Percentiles rank a stretch among this genome's conserved stretches.
Conservation (phyloP, 345 rosid genomes). For the Raphanus raphanistrum region DNA sequence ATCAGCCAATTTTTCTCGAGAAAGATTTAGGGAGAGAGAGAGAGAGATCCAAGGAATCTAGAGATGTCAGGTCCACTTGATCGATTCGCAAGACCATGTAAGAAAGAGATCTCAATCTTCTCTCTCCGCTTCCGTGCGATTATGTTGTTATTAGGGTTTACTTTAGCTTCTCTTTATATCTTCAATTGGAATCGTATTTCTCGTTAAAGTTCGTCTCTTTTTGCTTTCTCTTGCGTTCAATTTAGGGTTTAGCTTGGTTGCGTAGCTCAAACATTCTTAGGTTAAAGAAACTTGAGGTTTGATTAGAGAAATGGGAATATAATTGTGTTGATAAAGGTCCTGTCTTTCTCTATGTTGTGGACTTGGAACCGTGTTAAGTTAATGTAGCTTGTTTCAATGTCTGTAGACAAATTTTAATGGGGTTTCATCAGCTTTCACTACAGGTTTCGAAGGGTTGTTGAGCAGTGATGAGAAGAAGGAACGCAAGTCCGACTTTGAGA, state of each 20-base stretch:
- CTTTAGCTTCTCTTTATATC: not conserved
- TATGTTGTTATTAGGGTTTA: slow-evolving; percentile 35
- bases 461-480: slow-evolving; percentile 95
- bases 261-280: too few species aligned
- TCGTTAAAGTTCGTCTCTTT: not conserved
- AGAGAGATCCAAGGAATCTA: not conserved
- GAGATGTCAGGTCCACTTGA: slow-evolving; percentile 92
- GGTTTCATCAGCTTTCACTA: slow-evolving; percentile 26
- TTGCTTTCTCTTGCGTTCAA: not conserved
- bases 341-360: too few species aligned
- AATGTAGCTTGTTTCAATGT: slow-evolving; percentile 6
- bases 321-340: too few species aligned
- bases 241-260: not conserved
- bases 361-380: too few species aligned
- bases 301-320: too few species aligned
- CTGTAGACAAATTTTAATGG: slow-evolving; percentile 1
- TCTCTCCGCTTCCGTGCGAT: not conserved
- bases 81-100: slow-evolving; percentile 95
- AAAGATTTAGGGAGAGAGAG: not conserved
- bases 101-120: slow-evolving; percentile 58
- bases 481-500: slow-evolving; percentile 92
- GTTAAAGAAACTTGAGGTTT: too few species aligned
- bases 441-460: slow-evolving; percentile 90
- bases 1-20: slow-evolving; percentile 34
- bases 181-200: not conserved